phyloP scores from a whole-genome alignment of 495 filamentous ascomycete genomes.

The Rostrohypoxylon terebratum region DNA sequence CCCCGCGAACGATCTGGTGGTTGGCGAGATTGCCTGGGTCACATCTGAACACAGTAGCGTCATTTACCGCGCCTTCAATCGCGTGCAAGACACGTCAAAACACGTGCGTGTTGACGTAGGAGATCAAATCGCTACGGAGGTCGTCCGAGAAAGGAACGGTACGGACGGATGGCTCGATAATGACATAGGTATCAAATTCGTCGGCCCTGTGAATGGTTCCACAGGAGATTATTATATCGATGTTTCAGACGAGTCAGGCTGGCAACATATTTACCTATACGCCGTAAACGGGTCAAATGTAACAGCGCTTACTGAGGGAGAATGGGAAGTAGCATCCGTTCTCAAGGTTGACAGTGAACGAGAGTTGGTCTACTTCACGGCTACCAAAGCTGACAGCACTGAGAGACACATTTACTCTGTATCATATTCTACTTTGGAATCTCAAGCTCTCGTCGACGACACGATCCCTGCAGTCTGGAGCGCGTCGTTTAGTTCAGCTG shows the following conservation, averaged over 20 bases:
- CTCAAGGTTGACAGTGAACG: constrained; percentile 63
- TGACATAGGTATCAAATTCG: constrained; percentile 61
- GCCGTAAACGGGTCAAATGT: constrained; percentile 59
- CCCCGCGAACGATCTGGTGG: constrained; percentile 61
- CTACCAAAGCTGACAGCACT: constrained; percentile 65
- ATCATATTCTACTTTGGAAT: constrained; percentile 56
- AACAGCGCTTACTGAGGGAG: constrained; percentile 63
- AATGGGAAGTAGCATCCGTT: constrained; percentile 66
- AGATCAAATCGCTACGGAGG: constrained; percentile 54
- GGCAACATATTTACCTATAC: constrained; percentile 67
- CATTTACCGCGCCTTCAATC: constrained; percentile 67
- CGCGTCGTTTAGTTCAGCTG: constrained; percentile 65
- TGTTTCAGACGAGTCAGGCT: constrained; percentile 66
- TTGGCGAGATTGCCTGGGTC: constrained; percentile 69
- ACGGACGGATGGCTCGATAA: constrained; percentile 70
- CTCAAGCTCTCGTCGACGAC: constrained; percentile 64
- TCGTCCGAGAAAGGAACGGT: constrained; percentile 64
- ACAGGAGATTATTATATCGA: constrained; percentile 63
- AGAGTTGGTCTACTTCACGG: constrained; percentile 65
- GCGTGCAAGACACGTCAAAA: constrained; percentile 68
- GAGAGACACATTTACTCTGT: constrained; percentile 68
- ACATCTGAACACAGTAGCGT: constrained; percentile 63
- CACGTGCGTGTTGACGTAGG: constrained; percentile 58
- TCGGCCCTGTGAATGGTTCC: constrained; percentile 52
- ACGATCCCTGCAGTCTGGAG: constrained; percentile 61